Conservation (phyloP, 495 filamentous ascomycete species). For the Talaromyces trachyspermus region DNA sequence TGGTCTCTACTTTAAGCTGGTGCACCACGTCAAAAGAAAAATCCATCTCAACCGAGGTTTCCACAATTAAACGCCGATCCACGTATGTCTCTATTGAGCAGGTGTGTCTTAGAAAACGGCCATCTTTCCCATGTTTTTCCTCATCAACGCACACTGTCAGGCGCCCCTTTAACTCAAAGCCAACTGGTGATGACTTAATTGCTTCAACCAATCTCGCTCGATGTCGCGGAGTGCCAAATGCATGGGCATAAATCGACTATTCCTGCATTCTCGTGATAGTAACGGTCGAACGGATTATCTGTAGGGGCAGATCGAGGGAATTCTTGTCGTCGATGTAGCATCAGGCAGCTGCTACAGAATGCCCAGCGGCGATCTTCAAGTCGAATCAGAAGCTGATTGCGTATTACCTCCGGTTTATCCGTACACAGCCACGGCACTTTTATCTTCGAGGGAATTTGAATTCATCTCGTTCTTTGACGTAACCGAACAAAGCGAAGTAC, state of each 20-base stretch:
- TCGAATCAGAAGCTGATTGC: slow-evolving; percentile 16
- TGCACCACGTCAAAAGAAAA: slow-evolving; percentile 6
- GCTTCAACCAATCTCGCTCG: slow-evolving; percentile 9
- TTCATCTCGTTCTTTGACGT: neutral
- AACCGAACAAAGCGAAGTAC: slow-evolving; percentile 1
- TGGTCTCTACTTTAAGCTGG: slow-evolving; percentile 8
- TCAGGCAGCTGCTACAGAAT: slow-evolving; percentile 13
- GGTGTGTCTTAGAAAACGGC: neutral
- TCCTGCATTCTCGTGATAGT: slow-evolving; percentile 10
- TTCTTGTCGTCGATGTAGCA: slow-evolving; percentile 15
- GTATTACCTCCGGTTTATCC: slow-evolving; percentile 8
- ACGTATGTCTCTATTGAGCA: neutral
- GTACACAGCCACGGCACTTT: slow-evolving; percentile 12
- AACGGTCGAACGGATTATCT: slow-evolving; percentile 3
- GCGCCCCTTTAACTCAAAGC: slow-evolving; percentile 1
- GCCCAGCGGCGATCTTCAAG: slow-evolving; percentile 14
- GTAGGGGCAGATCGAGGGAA: slow-evolving; percentile 6
- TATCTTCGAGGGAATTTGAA: slow-evolving; percentile 12
- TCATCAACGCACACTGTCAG: slow-evolving; percentile 7
- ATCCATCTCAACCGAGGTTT: slow-evolving; percentile 3
- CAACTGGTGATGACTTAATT: slow-evolving; percentile 10
- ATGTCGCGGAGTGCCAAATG: slow-evolving; percentile 10
- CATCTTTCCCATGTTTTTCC: neutral
- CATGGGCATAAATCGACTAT: slow-evolving; percentile 15
- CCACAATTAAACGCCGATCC: neutral